Base-by-base conservation (phyloP, 140 eudicot genomes). In the Bidens hawaiensis region DNA sequence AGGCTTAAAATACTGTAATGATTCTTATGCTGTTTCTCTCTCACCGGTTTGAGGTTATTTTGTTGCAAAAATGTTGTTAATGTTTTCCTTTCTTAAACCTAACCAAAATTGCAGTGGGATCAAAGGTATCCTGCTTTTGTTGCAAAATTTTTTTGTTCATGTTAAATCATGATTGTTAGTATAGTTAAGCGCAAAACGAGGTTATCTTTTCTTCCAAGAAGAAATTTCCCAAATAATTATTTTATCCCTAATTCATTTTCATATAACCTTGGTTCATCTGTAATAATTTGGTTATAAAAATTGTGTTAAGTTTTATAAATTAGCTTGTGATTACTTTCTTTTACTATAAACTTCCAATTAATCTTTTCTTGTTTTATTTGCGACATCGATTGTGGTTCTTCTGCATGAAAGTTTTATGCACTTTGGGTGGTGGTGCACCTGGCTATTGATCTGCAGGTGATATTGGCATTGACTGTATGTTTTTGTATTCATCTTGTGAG, bases 1-100 rank as follows among this genome's bases (percentile, higher is more conserved):
- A 76, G 76, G 83, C 72, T 68, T 90, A 78, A 90, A 83, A 54
- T 90, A 81, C 36, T 27, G 77, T 4, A 40, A 70, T 12, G 80
- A 66, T 62, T 81, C 94, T 52, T 81, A 82, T 49, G 51, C 77
- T 0, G 85, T 73, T 51, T 79, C 81, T 30, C 69, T 90, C 4
- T 81, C 76, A 9, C 80, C 85, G 16, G 66, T 81, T 41, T 85
- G 78, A 82, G 23, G 58, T 50, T 60, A 57, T 65, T 56, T 65
- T 65, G 38, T 57, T 16, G 11, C 64, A 26, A 11, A n/a, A 26
- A n/a, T 2, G 38, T 26, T 63, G 59, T 48, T 34, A 19, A 47
- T 45, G 64, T 36, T 16, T 25, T 28, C 12, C 28, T n/a, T n/a
- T n/a, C n/a, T 6, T 28, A 16, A 71, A 61, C 61, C 28, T 73